These are phyloP conservation scores for Pleomassaria siparia DNA, from an alignment of 2,329 filamentous ascomycete species.

Conservation along the genomic window DNA sequence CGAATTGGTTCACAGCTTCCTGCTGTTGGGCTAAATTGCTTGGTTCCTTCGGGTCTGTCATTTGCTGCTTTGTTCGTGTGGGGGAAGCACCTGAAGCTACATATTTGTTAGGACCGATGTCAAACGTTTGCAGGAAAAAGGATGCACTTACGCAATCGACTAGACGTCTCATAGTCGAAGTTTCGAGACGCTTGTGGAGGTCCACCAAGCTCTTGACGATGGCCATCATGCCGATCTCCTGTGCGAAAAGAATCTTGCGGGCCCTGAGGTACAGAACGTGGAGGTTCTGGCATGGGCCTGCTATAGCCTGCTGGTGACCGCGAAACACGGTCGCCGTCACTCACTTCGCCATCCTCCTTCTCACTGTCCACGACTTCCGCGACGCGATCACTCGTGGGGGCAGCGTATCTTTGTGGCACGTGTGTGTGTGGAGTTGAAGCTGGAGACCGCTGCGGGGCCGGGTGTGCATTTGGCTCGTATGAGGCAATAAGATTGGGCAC, in stretches of 20 bases:
- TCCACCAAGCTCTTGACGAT: neutral
- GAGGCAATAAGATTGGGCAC: neutral
- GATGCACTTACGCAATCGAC: neutral
- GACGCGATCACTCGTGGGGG: slow-evolving; percentile 25
- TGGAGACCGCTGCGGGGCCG: slow-evolving; percentile 4
- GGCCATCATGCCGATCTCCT: neutral
- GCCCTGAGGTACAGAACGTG: slow-evolving; percentile 25
- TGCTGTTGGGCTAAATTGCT: slow-evolving; percentile 23
- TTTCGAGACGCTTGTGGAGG: neutral
- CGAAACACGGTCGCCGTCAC: slow-evolving; percentile 51
- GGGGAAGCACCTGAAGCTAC: neutral
- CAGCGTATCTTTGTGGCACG: neutral
- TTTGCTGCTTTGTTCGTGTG: neutral
- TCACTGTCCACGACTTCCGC: slow-evolving; percentile 44
- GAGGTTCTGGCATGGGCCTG: slow-evolving; percentile 14
- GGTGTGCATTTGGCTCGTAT: neutral
- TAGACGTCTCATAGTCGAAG: neutral
- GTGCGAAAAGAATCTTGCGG: neutral
- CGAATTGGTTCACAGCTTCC: slow-evolving; percentile 39
- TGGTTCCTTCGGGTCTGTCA: neutral
- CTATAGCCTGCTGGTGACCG: slow-evolving; percentile 14
- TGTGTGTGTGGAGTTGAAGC: neutral
- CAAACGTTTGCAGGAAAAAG: neutral
- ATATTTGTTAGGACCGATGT: neutral
- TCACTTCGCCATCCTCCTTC: slow-evolving; percentile 75